Base-by-base conservation (phyloP, 306 rosid genomes). In the Gleditsia sinensis region DNA sequence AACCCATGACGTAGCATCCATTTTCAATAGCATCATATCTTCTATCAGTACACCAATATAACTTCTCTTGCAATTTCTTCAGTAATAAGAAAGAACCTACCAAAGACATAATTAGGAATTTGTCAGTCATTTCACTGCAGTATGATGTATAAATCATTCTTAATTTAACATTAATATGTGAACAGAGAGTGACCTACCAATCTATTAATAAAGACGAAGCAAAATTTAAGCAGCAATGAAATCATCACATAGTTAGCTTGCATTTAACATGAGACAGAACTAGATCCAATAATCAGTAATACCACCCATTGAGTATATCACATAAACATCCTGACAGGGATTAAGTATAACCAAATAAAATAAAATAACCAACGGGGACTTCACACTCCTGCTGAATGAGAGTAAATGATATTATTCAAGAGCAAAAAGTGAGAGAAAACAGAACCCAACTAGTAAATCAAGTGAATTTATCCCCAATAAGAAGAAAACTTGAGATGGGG, bases 1-100 rank as follows among this genome's bases (percentile, higher is more conserved):
- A 71, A 72, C 24, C 82, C 86, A 80, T 78, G 20, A 67, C 65
- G 51, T 40, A 66, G 77, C 76, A 67, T 37, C 73, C 86, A 77
- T 82, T 69, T 72, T 45, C 60, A 77, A 40, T 28, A 13, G 45
- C 68, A 84, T 27, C 43, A 0, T 16, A 34, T 30, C 24, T 7
- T 59, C 9, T 13, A 7, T n/a, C 65, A 59, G 13, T 1, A 17
- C 65, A 7, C 43, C 24, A 59, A 32, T 32, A 16, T 59, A 59
- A 59, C 43, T 59, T 59, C 11, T 3, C 65, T 16, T 9, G 43
- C n/a, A 59, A n/a, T 32, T 32, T 32, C 65, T 59, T 59, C 24
- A 16, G 14, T 59, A 30, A 59, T 59, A 32, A 32, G 42, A 32
- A 59, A 24, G 42, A 33, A 59, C 42, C 40, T 30, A 19, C 32